Evolutionary conservation across 345 rosid species (phyloP).

Genomic region (Combretum micranthum): DNA sequence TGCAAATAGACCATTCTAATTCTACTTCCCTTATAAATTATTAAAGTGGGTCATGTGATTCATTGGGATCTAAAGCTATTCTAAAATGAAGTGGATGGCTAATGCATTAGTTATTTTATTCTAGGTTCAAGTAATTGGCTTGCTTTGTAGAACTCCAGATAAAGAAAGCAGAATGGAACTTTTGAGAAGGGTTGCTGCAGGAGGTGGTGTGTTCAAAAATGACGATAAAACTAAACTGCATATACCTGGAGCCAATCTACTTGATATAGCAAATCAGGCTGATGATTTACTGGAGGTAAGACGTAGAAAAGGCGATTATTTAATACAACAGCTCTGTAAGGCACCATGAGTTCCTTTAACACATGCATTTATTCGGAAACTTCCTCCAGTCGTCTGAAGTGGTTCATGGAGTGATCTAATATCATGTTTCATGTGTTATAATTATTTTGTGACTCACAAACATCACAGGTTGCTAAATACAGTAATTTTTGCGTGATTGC

Average conservation of each 20-base stretch:
- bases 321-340: too few relatives aligned
- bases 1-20: background rate
- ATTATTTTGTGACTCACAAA: too few relatives aligned
- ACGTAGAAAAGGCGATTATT: conserved; percentile 1
- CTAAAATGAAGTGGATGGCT: background rate
- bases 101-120: background rate
- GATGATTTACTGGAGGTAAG: conserved; percentile 87
- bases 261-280: conserved; percentile 89
- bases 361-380: too few relatives aligned
- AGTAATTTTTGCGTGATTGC: too few relatives aligned
- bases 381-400: too few relatives aligned
- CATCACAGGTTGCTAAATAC: too few relatives aligned
- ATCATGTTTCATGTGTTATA: too few relatives aligned
- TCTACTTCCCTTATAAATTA: background rate
- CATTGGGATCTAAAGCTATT: background rate
- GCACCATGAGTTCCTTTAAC: too few relatives aligned
- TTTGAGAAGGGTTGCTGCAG: conserved; percentile 87
- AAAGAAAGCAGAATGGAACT: conserved; percentile 89
- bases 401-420: too few relatives aligned
- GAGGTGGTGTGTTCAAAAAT: conserved; percentile 81
- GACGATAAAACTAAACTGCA: conserved; percentile 72
- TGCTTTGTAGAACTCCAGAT: conserved; percentile 84
- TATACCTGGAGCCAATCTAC: conserved; percentile 82
- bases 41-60: too few relatives aligned
- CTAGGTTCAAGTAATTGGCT: conserved; percentile 89